Evolutionary conservation across 345 rosid genomes (phyloP), one percentile per base, ranked within the genome.

Genomic region (Boechera retrofracta): DNA sequence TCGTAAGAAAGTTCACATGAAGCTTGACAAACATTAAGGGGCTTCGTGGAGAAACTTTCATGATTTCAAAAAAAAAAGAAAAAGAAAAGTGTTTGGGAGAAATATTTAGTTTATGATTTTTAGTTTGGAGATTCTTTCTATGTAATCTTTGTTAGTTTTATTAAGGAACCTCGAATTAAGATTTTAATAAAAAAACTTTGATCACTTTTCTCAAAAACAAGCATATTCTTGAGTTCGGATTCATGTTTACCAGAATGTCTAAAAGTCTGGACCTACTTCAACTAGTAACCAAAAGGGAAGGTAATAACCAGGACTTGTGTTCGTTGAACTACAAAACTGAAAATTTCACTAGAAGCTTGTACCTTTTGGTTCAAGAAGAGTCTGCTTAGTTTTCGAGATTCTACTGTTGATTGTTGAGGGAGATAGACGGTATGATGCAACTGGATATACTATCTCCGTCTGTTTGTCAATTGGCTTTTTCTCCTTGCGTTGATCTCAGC

Each of bases 401-500:
- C 54, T 33, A 42, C 13, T 24, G 32, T 62, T 69, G 75, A 77
- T 35, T 33, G 55, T 33, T 26, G 51, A n/a, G 8, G 67, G 26
- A 69, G 52, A 63, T 52, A 16, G 16, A 16, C 16, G 16, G 16
- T 16, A 16, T 16, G 16, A 16, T 16, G 16, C 16, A 16, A 16
- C 16, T 16, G 16, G 16, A 16, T 16, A 16, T 16, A 16, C 16
- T 16, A 16, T 31, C 71, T 84, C 60, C 73, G 59, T 68, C 77
- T 81, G 38, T 85, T 76, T 26, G 60, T 77, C 71, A 79, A 75
- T 31, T 79, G 81, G 7, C 85, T 73, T 65, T 89, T 91, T 83
- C 98, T 90, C 85, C 97, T 89, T 6, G 87, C 83, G 49, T 73
- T 82, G 58, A 91, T 84, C 87, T 94, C 96, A 32, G 89, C 87